Percentiles rank a stretch among this genome's conserved stretches.
Conservation (phyloP, 306 rosid species). For the Lablab purpureus region DNA sequence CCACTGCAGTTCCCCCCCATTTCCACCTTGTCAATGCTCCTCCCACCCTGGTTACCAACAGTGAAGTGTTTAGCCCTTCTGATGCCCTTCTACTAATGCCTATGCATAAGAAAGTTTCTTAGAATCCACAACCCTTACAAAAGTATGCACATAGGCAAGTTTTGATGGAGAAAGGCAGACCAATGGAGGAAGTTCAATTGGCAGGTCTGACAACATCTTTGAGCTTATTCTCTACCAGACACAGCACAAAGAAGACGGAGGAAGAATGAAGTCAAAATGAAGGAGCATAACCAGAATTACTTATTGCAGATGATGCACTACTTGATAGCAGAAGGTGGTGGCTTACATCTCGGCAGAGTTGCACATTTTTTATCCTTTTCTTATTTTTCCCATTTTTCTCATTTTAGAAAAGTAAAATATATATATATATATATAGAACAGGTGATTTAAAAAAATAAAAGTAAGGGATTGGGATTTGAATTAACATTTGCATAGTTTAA, state of each 20-base stretch:
- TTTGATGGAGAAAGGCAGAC: neutral
- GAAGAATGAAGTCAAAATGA: neutral
- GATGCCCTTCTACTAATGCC: neutral
- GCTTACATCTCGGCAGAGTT: no score
- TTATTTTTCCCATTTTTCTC: neutral
- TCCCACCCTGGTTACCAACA: neutral
- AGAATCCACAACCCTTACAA: neutral
- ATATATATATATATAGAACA: no score
- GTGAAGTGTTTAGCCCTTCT: no score
- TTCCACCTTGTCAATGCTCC: neutral
- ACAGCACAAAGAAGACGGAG: neutral
- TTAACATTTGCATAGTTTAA: neutral
- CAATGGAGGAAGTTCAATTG: neutral
- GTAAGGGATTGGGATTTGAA: neutral
- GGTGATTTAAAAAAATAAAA: neutral
- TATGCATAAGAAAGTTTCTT: neutral
- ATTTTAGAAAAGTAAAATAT: neutral
- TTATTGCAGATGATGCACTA: neutral
- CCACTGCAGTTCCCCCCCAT: neutral
- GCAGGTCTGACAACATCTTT: neutral
- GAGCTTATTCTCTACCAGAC: neutral
- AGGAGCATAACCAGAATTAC: neutral
- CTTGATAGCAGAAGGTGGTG: neutral
- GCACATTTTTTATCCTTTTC: neutral
- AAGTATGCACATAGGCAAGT: neutral